phyloP scores from a whole-genome alignment of 352 stramenopile species.

The Phytophthora fragariaefolia region DNA sequence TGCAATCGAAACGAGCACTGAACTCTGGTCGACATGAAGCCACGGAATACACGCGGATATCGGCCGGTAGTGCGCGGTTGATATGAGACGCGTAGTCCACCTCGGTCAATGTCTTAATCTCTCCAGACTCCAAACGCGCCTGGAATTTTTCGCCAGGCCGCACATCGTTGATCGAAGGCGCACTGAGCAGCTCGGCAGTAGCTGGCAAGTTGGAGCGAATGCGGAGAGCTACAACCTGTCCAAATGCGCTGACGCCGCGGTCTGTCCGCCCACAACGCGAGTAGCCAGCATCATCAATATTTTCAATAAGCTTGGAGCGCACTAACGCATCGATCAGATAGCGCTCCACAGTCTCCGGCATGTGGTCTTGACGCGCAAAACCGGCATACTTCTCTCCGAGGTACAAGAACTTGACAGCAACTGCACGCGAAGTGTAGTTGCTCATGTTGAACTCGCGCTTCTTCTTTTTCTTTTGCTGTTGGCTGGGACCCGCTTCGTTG shows the following conservation, averaged over 20 bases:
- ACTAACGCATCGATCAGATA: constrained; percentile 94
- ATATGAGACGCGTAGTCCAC: constrained; percentile 97
- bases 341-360: constrained; percentile 94
- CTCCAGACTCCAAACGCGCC: constrained; percentile 56
- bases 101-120: constrained; percentile 87
- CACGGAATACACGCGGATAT: constrained; percentile 88
- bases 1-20: constrained; percentile 95
- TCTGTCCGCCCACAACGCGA: constrained; percentile 98
- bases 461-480: constrained; percentile 65
- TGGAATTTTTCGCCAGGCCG: constrained; percentile 65
- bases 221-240: constrained; percentile 75
- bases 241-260: constrained; percentile 93
- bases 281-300: constrained; percentile 88
- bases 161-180: constrained; percentile 73
- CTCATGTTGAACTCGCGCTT: constrained; percentile 78
- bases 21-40: constrained; percentile 86
- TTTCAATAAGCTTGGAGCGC: constrained; percentile 92
- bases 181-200: constrained; percentile 67
- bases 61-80: constrained; percentile 95
- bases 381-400: constrained; percentile 88
- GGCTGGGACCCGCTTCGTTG: constrained; percentile 1
- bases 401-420: constrained; percentile 90
- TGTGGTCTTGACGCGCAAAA: constrained; percentile 89
- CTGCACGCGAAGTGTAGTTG: constrained; percentile 74
- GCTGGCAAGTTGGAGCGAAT: constrained; percentile 81